Base-by-base conservation (phyloP, 805 yeast genomes). In the Ogataea nakhonphanomensis region DNA sequence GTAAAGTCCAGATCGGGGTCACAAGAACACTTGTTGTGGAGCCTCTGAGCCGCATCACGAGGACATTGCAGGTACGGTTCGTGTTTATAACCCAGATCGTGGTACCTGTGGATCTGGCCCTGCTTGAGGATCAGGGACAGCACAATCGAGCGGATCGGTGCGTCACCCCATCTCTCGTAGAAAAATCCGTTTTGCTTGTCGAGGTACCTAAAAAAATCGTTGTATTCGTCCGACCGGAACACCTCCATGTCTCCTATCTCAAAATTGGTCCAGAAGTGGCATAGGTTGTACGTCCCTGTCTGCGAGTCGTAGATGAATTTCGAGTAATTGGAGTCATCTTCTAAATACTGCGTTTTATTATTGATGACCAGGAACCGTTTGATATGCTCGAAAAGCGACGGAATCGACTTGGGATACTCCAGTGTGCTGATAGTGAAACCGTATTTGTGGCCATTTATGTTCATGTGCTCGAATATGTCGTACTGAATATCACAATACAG, bases 121-220 rank as follows among this genome's bases (percentile, higher is more conserved):
- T 81, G 76, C 76, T 37, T 87, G 84, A 55, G 80, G 69, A 60
- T 82, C 83, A 48, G 71, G 74, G 66, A 87, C 79, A 71, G 77
- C 68, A 62, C 86, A 41, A 81, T 62, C 82, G 53, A 84, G 62
- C 63, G 77, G 65, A 86, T 78, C 20, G 95, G 95, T 7, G 95
- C 95, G 62, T 87, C 95, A 42, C 95, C 95, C 95, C 95, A 85
- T 58, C 95, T 73, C 67, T 84, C 87, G 62, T 86, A 87, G 66
- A 81, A 87, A 66, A 87, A 86, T 8, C 95, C 95, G 58, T 95
- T 93, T n/a, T 79, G 71, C 40, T 69, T 59, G 61, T 87, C 95
- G 54, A 87, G 71, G 50, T 71, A 65, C 20, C 84, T 79, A 54
- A 87, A 87, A 56, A 80, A 79, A 35, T 73, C 70, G 27, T 60